A percentile compares a stretch with the other conserved stretches of the same genome.
phyloP scores from a whole-genome alignment of 768 basidiomycete genomes.

The Serendipita sp. region DNA sequence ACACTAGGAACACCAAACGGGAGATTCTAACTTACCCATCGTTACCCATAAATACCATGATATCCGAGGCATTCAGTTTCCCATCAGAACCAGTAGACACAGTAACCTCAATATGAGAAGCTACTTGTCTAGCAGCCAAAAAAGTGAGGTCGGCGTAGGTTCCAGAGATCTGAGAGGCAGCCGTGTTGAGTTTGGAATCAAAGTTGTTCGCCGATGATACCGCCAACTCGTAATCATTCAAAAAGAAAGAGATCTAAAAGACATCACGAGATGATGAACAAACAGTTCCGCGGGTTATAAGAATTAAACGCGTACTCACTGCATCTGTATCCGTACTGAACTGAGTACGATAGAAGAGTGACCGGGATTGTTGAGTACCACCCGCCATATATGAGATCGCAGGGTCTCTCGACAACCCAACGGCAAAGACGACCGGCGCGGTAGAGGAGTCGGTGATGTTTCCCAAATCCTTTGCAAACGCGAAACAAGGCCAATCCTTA shows the following conservation, averaged over 20 bases:
- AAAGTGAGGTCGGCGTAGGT: background rate
- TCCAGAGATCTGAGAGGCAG: background rate
- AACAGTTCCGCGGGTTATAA: background rate
- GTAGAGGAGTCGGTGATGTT: background rate
- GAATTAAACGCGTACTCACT: background rate
- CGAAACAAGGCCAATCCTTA: constrained; percentile 9
- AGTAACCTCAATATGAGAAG: too few species aligned
- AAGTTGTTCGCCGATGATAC: too few species aligned
- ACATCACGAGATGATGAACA: background rate
- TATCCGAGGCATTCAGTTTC: too few species aligned
- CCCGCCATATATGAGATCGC: background rate
- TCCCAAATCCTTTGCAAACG: constrained; percentile 9
- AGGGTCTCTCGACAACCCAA: constrained; percentile 2
- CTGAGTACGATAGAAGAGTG: background rate
- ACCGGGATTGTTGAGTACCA: background rate
- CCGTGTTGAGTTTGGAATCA: too few species aligned
- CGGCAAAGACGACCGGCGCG: constrained; percentile 7
- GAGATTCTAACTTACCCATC: constrained; percentile 19
- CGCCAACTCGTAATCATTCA: background rate
- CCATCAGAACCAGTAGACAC: too few species aligned
- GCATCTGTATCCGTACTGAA: background rate
- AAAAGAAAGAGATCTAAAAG: background rate
- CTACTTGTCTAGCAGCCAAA: background rate
- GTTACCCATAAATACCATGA: too few species aligned
- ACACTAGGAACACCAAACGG: constrained; percentile 36